Base-by-base conservation (phyloP, 202 grass and related monocot species). In the Cymbopogon flexuosus region DNA sequence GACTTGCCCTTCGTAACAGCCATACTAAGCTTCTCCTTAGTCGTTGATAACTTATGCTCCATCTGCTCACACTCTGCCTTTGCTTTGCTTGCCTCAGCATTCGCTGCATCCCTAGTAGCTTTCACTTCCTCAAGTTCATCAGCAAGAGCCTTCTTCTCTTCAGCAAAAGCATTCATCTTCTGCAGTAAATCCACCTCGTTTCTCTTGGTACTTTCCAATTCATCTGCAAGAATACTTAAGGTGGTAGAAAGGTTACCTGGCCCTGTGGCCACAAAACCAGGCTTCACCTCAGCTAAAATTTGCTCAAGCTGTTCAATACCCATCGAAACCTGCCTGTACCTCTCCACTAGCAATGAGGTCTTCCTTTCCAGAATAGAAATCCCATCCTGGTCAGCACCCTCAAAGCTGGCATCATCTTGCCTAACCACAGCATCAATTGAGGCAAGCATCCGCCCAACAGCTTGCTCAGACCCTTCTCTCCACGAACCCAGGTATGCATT, bases 1-100 rank as follows among this genome's bases (percentile, higher is more conserved):
- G 96, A 98, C 71, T 98, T 98, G 29, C 96, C 96, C 82, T 98
- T 98, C 16, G 88, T 86, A 80, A 95, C 92, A 82, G 96, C 96
- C 82, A 98, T 88, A 70, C 84, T 91, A 59, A 98, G 86, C 73
- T 93, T 98, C 74, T 98, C 96, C 82, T 89, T 98, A 6, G 87
- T 87, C 56, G 84, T 78, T 11, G 61, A 52, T 47, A 91, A 93
- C 62, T 81, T 98, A 71, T 87, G 88, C 72, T 98, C 96, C 69
- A 88, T 70, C 79, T 93, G 96, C 78, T 95, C 88, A 83, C 83
- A 86, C 16, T 95, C 92, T 73, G 82, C 63, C 84, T 90, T 98
- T 62, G 84, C 72, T 82, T 93, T 95, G 51, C 72, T 88, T 37
- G 37, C 88, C 75, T 98, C 88, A 43, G 84, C 73, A 76, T 79